Conservation (phyloP, 371 early-diverging fungal species). For the Saksenaea oblongispora region DNA sequence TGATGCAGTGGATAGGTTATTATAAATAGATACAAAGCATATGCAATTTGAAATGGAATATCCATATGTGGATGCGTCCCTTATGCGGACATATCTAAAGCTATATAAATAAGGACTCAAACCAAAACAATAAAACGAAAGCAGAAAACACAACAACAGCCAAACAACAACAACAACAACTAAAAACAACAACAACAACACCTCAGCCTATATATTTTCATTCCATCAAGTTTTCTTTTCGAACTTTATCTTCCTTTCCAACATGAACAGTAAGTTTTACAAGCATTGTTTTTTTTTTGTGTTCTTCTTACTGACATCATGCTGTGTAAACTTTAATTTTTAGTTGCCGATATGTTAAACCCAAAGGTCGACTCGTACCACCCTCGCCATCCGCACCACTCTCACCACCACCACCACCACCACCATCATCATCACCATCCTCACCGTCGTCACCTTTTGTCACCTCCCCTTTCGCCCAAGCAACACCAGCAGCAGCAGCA, state of each 20-base stretch:
- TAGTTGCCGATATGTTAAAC: slow-evolving; percentile 13
- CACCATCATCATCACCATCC: not conserved
- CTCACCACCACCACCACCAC: not conserved
- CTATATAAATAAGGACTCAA: not conserved
- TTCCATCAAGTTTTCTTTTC: not conserved
- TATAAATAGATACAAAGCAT: slow-evolving; percentile 1
- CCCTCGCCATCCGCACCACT: not conserved
- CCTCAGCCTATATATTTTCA: not conserved
- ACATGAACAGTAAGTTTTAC: not conserved
- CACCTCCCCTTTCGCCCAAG: slow-evolving; percentile 10
- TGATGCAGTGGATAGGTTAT: not conserved
- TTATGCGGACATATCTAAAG: too few relatives aligned
- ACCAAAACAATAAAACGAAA: not conserved
- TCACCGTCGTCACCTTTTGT: slow-evolving; percentile 1
- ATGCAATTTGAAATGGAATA: not conserved
- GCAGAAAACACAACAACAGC: not conserved
- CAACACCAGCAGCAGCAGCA: not conserved
- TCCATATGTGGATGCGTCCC: not conserved
- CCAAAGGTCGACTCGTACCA: slow-evolving; percentile 5
- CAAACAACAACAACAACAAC: slow-evolving; percentile 3
- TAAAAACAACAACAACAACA: not conserved
- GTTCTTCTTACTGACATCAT: slow-evolving; percentile 2
- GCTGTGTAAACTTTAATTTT: not conserved
- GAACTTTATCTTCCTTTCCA: not conserved
- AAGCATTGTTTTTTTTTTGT: not conserved